Percentiles rank a stretch among this genome's conserved stretches.
Conservation (phyloP, 257 asterid species). For the Hygrophila difformis region DNA sequence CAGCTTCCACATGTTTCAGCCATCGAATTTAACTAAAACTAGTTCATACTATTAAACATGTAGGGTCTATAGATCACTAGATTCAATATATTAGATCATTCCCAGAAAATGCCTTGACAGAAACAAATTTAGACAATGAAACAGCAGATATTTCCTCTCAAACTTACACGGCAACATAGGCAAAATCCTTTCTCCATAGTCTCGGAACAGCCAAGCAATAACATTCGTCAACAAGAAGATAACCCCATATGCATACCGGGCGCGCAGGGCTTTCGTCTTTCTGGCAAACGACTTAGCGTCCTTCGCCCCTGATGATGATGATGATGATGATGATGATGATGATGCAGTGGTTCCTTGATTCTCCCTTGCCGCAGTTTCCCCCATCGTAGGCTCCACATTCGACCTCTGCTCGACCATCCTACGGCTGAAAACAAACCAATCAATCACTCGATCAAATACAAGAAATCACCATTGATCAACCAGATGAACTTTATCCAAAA, state of each 20-base stretch:
- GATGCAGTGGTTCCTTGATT: too few species aligned
- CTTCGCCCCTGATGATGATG: slow-evolving; percentile 22
- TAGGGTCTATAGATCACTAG: too few species aligned
- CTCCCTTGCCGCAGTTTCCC: slow-evolving; percentile 22
- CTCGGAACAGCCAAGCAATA: slow-evolving; percentile 81
- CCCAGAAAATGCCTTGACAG: too few species aligned
- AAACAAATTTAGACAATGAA: too few species aligned
- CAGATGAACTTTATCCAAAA: too few species aligned
- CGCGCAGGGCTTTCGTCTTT: slow-evolving; percentile 55
- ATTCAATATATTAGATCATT: too few species aligned
- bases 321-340: too few species aligned
- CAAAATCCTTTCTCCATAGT: slow-evolving; percentile 59
- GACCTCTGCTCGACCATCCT: slow-evolving; percentile 33
- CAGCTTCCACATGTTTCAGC: too few species aligned
- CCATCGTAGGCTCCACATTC: slow-evolving; percentile 17
- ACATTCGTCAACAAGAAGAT: slow-evolving; percentile 55
- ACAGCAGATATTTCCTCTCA: too few species aligned
- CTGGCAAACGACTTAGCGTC: slow-evolving; percentile 20
- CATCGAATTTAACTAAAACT: too few species aligned
- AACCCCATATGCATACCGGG: slow-evolving; percentile 73
- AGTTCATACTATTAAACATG: too few species aligned
- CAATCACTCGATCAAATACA: too few species aligned
- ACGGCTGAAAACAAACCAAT: not conserved
- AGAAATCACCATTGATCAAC: not conserved
- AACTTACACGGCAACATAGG: slow-evolving; percentile 67